Percentiles rank a stretch among this genome's conserved stretches.
phyloP scores from a whole-genome alignment of 1,139 yeast species.

The Kurtzmaniella quercitrusa region DNA sequence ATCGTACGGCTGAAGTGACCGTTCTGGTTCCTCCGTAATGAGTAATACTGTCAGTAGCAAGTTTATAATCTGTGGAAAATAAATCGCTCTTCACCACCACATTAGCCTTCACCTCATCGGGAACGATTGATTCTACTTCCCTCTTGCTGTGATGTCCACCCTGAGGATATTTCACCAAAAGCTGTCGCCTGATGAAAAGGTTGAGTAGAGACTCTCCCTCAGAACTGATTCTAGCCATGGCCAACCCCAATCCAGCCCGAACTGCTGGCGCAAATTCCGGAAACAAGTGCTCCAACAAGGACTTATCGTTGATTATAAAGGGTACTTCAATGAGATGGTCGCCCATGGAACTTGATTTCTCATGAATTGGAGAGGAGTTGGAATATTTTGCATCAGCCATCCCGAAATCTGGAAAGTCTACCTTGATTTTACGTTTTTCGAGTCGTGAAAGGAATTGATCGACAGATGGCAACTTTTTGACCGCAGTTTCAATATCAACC shows the following conservation, averaged over 20 bases:
- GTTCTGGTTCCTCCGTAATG: conserved; percentile 1
- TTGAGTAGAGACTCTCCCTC: conserved; percentile 16
- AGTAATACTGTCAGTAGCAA: neutral
- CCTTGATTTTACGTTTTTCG: neutral
- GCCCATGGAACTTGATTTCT: neutral
- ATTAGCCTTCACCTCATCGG: conserved; percentile 3
- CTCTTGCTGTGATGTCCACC: neutral
- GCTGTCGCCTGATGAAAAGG: conserved; percentile 9
- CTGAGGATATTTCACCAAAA: neutral
- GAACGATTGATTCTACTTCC: neutral
- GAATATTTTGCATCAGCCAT: neutral
- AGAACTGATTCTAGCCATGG: conserved; percentile 10
- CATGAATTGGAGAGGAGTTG: neutral
- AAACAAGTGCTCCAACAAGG: neutral
- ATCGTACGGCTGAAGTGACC: neutral
- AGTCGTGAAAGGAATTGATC: neutral
- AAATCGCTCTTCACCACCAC: conserved; percentile 4
- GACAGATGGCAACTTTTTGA: neutral
- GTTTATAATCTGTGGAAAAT: conserved; percentile 2
- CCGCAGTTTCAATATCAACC: neutral
- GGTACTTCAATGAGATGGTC: conserved; percentile 9
- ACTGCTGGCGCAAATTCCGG: neutral
- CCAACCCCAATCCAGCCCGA: conserved; percentile 5
- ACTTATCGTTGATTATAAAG: conserved; percentile 12
- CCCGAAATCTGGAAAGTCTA: neutral